Evolutionary conservation across 768 basidiomycete genomes (phyloP).

Genomic region (Naganishia vishniacii): DNA sequence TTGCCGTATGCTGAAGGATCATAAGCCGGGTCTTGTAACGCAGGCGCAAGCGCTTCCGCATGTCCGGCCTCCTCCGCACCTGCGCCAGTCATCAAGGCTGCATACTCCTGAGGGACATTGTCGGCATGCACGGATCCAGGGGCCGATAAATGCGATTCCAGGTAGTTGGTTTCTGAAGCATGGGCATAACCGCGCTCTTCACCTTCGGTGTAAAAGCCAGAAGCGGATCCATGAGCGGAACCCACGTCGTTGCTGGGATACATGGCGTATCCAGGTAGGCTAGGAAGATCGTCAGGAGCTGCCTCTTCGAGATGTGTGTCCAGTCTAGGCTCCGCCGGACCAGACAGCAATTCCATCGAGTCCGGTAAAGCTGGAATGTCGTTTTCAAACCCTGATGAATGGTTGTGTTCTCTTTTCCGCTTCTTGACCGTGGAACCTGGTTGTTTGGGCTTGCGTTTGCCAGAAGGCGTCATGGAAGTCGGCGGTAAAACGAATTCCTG

Average conservation of each 20-base stretch:
- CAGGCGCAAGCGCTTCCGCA: slow-evolving; percentile 4
- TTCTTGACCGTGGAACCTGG: slow-evolving; percentile 1
- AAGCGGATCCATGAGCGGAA: slow-evolving; percentile 2
- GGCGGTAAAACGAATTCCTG: slow-evolving; percentile 27
- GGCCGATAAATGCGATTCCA: slow-evolving; percentile 8
- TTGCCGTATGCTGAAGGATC: slow-evolving; percentile 3
- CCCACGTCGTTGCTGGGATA: slow-evolving; percentile 16
- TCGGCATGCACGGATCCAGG: slow-evolving; percentile 3
- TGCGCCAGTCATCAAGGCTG: slow-evolving; percentile 11
- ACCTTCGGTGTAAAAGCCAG: slow-evolving; percentile 6
- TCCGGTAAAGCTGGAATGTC: slow-evolving; percentile 18
- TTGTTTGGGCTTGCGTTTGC: slow-evolving; percentile 6
- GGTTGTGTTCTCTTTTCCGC: neutral
- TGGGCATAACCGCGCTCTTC: slow-evolving; percentile 11
- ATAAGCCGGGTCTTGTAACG: slow-evolving; percentile 9
- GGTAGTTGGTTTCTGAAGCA: neutral
- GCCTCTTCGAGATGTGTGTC: slow-evolving; percentile 4
- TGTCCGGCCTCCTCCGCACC: slow-evolving; percentile 1
- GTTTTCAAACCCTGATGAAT: neutral
- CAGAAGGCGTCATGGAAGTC: slow-evolving; percentile 22
- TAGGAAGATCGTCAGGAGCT: slow-evolving; percentile 4
- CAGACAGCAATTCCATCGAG: slow-evolving; percentile 8
- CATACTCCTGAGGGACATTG: slow-evolving; percentile 14
- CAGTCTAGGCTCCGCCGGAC: neutral
- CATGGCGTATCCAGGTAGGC: slow-evolving; percentile 18